Evolutionary conservation across 768 basidiomycete species (phyloP).

Genomic region (Mycena polygramma): DNA sequence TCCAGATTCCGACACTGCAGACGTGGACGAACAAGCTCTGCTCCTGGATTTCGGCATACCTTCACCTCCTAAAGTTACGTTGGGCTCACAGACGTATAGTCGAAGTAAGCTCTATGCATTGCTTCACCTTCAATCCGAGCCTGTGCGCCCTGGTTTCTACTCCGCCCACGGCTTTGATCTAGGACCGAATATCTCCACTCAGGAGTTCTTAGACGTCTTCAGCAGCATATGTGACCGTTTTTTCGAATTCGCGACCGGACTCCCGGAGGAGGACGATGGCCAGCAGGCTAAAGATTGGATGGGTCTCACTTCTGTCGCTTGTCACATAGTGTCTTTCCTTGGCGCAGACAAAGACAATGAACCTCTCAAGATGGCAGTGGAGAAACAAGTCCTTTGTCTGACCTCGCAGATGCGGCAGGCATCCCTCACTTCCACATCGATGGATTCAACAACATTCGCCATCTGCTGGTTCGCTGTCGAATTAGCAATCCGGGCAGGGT

Average conservation of each 20-base stretch:
- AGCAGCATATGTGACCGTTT: constrained; percentile 62
- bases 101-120: constrained; percentile 71
- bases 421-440: constrained; percentile 45
- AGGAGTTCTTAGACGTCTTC: constrained; percentile 59
- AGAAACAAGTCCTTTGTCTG: constrained; percentile 54
- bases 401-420: constrained; percentile 54
- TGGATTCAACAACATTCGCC: constrained; percentile 57
- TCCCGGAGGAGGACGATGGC: constrained; percentile 51
- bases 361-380: constrained; percentile 48
- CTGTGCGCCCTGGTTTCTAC: constrained; percentile 46
- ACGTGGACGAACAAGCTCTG: constrained; percentile 39
- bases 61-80: constrained; percentile 62
- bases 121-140: constrained; percentile 52
- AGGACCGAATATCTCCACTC: constrained; percentile 55
- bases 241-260: constrained; percentile 52
- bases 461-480: constrained; percentile 78
- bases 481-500: constrained; percentile 58
- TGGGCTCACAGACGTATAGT: constrained; percentile 66
- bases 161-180: constrained; percentile 58
- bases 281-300: constrained; percentile 54
- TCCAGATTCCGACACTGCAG: constrained; percentile 1
- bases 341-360: constrained; percentile 49
- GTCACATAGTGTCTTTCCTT: constrained; percentile 60
- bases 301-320: constrained; percentile 53
- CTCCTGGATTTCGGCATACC: constrained; percentile 66